A percentile compares a stretch with the other conserved stretches of the same genome.
Evolutionary conservation across 345 rosid genomes (phyloP).

Genomic region (Dovyalis caffra): DNA sequence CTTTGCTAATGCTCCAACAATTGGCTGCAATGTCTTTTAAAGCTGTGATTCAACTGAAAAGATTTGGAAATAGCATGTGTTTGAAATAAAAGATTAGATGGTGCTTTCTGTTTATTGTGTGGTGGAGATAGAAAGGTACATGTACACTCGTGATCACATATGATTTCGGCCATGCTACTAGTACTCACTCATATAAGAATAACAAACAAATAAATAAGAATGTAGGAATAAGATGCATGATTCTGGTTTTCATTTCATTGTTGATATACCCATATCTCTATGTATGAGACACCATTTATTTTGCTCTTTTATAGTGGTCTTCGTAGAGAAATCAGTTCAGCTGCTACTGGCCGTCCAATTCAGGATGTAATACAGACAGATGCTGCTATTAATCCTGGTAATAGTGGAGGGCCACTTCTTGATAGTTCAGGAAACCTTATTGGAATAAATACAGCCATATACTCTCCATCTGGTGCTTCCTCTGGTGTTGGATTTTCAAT

Average conservation of each 20-base stretch:
- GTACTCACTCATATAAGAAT: background rate
- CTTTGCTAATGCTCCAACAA: background rate
- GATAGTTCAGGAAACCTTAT: conserved; percentile 91
- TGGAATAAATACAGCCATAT: conserved; percentile 94
- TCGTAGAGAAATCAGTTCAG: conserved; percentile 93
- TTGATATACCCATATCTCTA: background rate
- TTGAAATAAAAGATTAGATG: background rate
- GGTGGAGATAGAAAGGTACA: background rate
- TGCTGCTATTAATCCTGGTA: conserved; percentile 97
- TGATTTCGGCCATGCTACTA: background rate
- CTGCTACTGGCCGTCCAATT: conserved; percentile 98
- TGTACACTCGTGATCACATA: background rate
- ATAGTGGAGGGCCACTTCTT: conserved; percentile 95
- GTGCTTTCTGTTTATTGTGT: background rate
- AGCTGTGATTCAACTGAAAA: background rate
- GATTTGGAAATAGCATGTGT: background rate
- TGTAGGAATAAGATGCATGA: background rate
- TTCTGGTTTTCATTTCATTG: background rate
- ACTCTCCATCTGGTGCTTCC: conserved; percentile 99
- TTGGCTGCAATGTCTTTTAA: background rate
- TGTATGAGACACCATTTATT: background rate
- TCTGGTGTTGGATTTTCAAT: conserved; percentile 98
- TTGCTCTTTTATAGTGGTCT: conserved; percentile 61
- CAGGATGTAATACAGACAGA: conserved; percentile 99
- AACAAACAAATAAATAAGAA: background rate